phyloP scores from a whole-genome alignment of 2,329 filamentous ascomycete genomes.

The Neurospora crassa region DNA sequence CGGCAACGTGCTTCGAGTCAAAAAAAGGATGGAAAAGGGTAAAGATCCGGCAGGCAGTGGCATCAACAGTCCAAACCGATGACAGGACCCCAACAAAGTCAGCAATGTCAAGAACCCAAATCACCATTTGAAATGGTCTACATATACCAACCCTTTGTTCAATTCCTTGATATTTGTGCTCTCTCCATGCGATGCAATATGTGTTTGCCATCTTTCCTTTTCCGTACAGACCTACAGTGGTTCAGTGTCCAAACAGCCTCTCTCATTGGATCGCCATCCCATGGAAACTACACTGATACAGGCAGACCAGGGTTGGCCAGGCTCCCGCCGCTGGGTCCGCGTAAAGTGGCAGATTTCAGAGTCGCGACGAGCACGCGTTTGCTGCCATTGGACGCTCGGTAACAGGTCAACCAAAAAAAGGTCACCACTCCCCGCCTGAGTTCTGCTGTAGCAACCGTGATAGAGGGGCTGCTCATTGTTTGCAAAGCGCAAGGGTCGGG shows the following conservation, averaged over 20 bases:
- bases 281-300: background rate
- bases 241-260: background rate
- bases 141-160: background rate
- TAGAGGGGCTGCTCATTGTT: background rate
- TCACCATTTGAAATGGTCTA: background rate
- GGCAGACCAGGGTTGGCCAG: background rate
- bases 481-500: background rate
- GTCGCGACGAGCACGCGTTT: background rate
- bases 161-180: background rate
- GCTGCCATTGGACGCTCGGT: background rate
- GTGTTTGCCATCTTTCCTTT: background rate
- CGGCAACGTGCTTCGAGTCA: background rate
- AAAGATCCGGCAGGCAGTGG: background rate
- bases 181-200: background rate
- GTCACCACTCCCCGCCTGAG: conserved; percentile 4
- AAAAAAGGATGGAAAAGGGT: background rate
- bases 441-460: conserved; percentile 2
- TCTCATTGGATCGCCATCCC: background rate
- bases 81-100: background rate
- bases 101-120: background rate
- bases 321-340: background rate
- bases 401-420: background rate
- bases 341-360: background rate
- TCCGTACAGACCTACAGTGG: background rate
- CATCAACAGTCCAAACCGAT: background rate